Percentiles rank a stretch among this genome's conserved stretches.
Conservation (phyloP, 177 flowering plant species). For the Vitis hybrid region DNA sequence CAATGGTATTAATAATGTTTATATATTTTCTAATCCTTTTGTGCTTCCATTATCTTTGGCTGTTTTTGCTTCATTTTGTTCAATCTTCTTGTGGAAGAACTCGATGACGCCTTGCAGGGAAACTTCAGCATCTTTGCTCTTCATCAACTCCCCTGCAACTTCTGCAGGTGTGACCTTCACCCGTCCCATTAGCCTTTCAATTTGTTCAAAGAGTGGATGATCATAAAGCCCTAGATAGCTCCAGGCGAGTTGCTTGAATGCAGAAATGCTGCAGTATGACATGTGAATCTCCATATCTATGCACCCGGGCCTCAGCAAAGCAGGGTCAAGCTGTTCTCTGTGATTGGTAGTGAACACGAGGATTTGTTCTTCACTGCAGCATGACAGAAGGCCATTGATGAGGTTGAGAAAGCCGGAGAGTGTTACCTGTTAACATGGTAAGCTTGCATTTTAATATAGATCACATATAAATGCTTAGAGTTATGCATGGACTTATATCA, state of each 20-base stretch:
- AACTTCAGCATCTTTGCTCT: slow-evolving; percentile 25
- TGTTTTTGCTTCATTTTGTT: not conserved
- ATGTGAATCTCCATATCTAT: slow-evolving; percentile 43
- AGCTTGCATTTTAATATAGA: too few relatives aligned
- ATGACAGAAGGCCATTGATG: slow-evolving; percentile 41
- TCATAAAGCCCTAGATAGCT: slow-evolving; percentile 26
- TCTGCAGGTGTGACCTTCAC: slow-evolving; percentile 33
- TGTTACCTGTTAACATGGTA: slow-evolving; percentile 17
- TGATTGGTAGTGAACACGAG: slow-evolving; percentile 39
- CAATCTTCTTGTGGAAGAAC: slow-evolving; percentile 24
- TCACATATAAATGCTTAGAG: too few relatives aligned
- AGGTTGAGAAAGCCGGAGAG: slow-evolving; percentile 31
- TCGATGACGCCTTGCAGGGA: slow-evolving; percentile 27
- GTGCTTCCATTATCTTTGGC: too few relatives aligned
- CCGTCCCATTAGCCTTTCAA: slow-evolving; percentile 14
- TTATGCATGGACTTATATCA: too few relatives aligned
- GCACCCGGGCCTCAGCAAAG: slow-evolving; percentile 35
- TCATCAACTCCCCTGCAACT: slow-evolving; percentile 37
- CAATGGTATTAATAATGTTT: too few relatives aligned
- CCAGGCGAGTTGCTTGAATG: slow-evolving; percentile 28
- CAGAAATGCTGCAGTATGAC: slow-evolving; percentile 32
- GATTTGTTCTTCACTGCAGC: slow-evolving; percentile 42
- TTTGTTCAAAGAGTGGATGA: slow-evolving; percentile 23
- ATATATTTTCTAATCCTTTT: too few relatives aligned
- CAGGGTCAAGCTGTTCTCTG: slow-evolving; percentile 36